A percentile compares a stretch with the other conserved stretches of the same genome.
phyloP scores from a whole-genome alignment of 2,329 filamentous ascomycete genomes.

The Anthostomella pinea region DNA sequence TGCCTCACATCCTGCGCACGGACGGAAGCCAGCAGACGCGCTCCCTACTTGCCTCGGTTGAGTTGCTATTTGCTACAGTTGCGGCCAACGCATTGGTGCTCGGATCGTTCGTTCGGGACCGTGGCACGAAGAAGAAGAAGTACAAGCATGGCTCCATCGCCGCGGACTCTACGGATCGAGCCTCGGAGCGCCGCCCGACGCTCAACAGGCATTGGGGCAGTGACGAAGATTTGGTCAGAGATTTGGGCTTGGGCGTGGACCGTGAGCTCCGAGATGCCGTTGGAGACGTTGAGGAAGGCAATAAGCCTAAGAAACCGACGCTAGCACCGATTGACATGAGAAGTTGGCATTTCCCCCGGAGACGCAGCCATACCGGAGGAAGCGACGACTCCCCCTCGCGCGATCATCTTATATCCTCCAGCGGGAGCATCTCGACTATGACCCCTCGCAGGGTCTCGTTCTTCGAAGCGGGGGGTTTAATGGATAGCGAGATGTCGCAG shows the following conservation, averaged over 20 bases:
- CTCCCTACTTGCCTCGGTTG: conserved; percentile 83
- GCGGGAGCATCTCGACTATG: conserved; percentile 37
- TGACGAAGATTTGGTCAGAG: conserved; percentile 84
- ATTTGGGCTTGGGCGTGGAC: conserved; percentile 68
- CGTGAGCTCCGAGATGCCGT: conserved; percentile 45
- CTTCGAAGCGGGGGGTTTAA: conserved; percentile 78
- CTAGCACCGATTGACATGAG: conserved; percentile 42
- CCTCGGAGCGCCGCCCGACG: conserved; percentile 44
- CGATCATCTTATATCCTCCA: conserved; percentile 35
- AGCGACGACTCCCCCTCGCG: conserved; percentile 45
- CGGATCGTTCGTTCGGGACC: conserved; percentile 87
- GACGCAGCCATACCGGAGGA: conserved; percentile 35
- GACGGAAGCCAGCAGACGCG: conserved; percentile 80
- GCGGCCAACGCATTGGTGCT: conserved; percentile 88
- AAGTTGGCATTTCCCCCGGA: conserved; percentile 47
- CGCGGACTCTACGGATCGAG: conserved; percentile 60
- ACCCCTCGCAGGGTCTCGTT: conserved; percentile 67
- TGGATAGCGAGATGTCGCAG: conserved; percentile 50
- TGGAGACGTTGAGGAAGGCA: conserved; percentile 15
- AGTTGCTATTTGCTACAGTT: conserved; percentile 83
- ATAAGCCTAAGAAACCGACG: conserved; percentile 31
- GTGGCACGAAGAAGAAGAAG: conserved; percentile 84
- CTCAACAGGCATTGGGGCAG: conserved; percentile 74
- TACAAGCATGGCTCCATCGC: conserved; percentile 65
- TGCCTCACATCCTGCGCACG: conserved; percentile 71